phyloP scores from a whole-genome alignment of 2,329 filamentous ascomycete species.

The Fusarium nematophilum region DNA sequence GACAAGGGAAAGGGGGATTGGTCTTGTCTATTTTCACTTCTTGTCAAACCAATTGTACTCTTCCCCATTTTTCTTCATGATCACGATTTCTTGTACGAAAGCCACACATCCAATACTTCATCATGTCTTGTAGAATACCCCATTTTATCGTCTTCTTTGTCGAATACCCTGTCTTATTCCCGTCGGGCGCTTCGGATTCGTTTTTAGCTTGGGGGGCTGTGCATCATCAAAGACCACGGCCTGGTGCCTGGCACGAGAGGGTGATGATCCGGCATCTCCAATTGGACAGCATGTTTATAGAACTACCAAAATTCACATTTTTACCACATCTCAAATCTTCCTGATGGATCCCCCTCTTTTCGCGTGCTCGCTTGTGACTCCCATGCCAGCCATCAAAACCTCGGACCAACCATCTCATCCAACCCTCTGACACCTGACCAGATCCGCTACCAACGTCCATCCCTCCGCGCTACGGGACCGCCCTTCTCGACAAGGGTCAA shows the following conservation, averaged over 20 bases:
- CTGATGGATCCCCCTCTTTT: no score
- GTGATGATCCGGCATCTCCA: neutral
- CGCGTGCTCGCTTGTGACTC: no score
- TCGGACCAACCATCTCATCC: no score
- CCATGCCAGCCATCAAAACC: neutral
- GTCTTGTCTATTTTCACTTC: conserved; percentile 14
- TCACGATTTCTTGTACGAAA: no score
- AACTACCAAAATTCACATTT: conserved; percentile 3
- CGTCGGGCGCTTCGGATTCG: conserved; percentile 25
- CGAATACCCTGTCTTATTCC: conserved; percentile 36
- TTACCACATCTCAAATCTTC: no score
- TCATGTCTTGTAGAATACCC: conserved; percentile 29
- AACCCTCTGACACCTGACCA: no score
- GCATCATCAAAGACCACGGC: conserved; percentile 33
- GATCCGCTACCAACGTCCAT: no score
- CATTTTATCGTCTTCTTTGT: neutral
- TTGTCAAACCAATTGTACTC: no score
- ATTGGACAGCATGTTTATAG: conserved; percentile 12
- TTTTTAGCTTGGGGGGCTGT: conserved; percentile 28
- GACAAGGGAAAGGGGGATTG: neutral
- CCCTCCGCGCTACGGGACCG: no score
- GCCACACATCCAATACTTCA: conserved; percentile 1
- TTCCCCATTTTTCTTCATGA: conserved; percentile 16
- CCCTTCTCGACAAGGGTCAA: no score
- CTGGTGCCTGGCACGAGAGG: conserved; percentile 33